Evolutionary conservation across 371 early-diverging fungal species (phyloP).

Genomic region (Umbelopsis sp.): DNA sequence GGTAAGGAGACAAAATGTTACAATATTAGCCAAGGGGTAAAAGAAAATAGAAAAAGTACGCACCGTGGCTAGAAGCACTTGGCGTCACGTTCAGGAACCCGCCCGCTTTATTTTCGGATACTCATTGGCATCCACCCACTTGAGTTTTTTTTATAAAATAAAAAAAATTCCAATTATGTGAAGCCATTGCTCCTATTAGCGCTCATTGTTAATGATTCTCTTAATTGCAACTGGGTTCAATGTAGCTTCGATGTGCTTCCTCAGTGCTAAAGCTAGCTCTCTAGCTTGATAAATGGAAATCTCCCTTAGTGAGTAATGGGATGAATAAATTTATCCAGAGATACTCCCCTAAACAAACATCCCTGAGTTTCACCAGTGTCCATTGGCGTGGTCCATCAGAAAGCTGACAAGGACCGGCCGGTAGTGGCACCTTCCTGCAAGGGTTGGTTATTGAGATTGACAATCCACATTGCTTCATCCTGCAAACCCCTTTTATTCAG

Average conservation of each 20-base stretch:
- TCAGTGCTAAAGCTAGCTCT: too few species aligned
- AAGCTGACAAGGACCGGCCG: not conserved
- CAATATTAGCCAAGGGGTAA: slow-evolving; percentile 10
- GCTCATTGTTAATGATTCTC: too few species aligned
- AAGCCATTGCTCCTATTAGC: too few species aligned
- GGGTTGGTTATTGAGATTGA: not conserved
- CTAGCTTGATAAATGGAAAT: not conserved
- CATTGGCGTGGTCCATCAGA: not conserved
- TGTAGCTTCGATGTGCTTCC: too few species aligned
- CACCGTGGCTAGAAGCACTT: not conserved
- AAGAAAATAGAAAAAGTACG: not conserved
- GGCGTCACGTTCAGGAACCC: slow-evolving; percentile 11
- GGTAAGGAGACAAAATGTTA: not conserved
- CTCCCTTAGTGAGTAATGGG: too few species aligned
- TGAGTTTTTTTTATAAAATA: too few species aligned
- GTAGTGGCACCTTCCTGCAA: not conserved
- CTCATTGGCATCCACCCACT: not conserved
- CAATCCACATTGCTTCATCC: not conserved
- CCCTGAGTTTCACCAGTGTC: slow-evolving; percentile 1
- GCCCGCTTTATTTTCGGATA: not conserved
- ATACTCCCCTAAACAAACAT: not conserved
- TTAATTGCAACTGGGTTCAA: too few species aligned
- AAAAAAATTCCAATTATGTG: too few species aligned
- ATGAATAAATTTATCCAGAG: not conserved
- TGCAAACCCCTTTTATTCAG: too few species aligned